phyloP scores from a whole-genome alignment of 208 protist genomes.

The Trypanosomatidae sp. region DNA sequence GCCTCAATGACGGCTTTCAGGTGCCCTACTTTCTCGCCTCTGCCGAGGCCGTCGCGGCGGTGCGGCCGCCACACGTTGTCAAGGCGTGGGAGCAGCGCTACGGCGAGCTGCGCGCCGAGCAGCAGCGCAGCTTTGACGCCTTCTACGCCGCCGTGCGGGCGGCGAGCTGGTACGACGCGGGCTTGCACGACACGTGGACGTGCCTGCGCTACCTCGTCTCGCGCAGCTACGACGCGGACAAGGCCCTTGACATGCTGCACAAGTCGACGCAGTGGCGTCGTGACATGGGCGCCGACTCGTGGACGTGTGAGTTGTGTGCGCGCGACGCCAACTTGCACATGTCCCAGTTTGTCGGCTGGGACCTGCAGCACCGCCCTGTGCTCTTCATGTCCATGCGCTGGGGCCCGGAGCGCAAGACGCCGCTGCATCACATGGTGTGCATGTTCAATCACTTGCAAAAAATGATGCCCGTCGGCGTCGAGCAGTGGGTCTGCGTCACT shows the following conservation, averaged over 20 bases:
- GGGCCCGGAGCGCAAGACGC: constrained; percentile 59
- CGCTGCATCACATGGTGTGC: constrained; percentile 50
- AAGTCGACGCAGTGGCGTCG: constrained; percentile 51
- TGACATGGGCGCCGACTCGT: constrained; percentile 33
- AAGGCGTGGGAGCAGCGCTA: constrained; percentile 63
- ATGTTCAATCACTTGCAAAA: constrained; percentile 53
- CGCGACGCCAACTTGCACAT: constrained; percentile 60
- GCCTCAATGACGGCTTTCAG: constrained; percentile 65
- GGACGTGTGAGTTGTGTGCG: constrained; percentile 37
- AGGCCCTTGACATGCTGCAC: constrained; percentile 56
- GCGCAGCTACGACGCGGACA: constrained; percentile 43
- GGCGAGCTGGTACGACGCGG: constrained; percentile 41
- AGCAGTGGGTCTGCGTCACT: constrained; percentile 76
- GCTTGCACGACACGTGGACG: constrained; percentile 42
- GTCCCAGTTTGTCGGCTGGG: constrained; percentile 76
- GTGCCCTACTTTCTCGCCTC: constrained; percentile 64
- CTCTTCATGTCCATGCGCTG: constrained; percentile 80
- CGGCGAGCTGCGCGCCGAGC: constrained; percentile 23
- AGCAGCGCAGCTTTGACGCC: constrained; percentile 14
- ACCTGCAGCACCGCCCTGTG: constrained; percentile 49
- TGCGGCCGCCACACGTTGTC: constrained; percentile 57
- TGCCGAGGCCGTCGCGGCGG: constrained; percentile 27
- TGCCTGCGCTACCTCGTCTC: constrained; percentile 59
- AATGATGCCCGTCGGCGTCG: constrained; percentile 72
- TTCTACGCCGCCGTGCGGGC: constrained; percentile 24